These are phyloP conservation scores for Platanus orientalis DNA, from an alignment of 164 flowering plant species.

Conservation along the genomic window DNA sequence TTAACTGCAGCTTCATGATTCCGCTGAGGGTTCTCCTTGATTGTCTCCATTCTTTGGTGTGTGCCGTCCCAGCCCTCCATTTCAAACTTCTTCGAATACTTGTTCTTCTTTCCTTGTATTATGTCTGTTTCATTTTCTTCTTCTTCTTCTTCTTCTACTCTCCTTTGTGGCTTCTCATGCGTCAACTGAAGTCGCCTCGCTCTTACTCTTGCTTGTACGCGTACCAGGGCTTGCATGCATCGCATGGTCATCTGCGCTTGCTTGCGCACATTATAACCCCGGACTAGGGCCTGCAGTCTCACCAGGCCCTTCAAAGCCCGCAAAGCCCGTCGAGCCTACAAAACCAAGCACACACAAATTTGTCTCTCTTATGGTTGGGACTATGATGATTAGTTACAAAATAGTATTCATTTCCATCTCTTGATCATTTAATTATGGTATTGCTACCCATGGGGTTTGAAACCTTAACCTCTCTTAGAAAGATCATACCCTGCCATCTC, in stretches of 20 bases:
- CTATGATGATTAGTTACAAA: too few species aligned
- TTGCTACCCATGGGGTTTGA: too few species aligned
- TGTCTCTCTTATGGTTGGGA: too few species aligned
- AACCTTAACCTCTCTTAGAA: too few species aligned
- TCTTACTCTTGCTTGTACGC: constrained; percentile 82
- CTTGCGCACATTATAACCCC: constrained; percentile 91
- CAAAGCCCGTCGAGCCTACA: constrained; percentile 81
- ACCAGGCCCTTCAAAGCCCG: constrained; percentile 91
- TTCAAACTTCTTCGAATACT: constrained; percentile 10
- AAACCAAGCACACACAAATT: neutral
- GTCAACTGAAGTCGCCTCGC: constrained; percentile 62
- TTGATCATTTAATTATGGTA: too few species aligned
- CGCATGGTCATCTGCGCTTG: constrained; percentile 99
- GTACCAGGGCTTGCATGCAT: constrained; percentile 93
- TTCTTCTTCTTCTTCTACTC: constrained; percentile 3
- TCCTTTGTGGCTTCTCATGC: constrained; percentile 34
- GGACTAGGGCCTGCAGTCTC: constrained; percentile 87
- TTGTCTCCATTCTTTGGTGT: constrained; percentile 30
- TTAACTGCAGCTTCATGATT: constrained; percentile 56
- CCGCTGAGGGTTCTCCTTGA: constrained; percentile 33
- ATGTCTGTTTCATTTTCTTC: neutral
- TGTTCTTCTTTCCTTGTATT: neutral
- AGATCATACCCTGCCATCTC: too few species aligned
- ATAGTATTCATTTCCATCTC: too few species aligned
- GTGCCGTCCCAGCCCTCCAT: constrained; percentile 34